Evolutionary conservation across 2,329 filamentous ascomycete species (phyloP).

Genomic region (Ceratocystiopsis sp.): DNA sequence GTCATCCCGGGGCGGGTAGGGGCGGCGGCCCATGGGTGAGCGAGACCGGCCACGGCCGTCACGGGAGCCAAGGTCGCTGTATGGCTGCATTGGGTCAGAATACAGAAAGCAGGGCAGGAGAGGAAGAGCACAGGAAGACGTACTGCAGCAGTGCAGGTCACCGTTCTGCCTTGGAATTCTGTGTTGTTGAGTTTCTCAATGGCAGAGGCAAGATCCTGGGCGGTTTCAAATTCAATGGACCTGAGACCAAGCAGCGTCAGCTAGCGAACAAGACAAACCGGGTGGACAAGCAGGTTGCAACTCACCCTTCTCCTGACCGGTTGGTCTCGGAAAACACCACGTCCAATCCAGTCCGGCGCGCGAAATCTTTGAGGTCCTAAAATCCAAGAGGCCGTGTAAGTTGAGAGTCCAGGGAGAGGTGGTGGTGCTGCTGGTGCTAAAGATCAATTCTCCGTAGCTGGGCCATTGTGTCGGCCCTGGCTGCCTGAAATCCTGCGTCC

Average conservation of each 20-base stretch:
- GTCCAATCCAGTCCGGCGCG: conserved; percentile 87
- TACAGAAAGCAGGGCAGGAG: conserved; percentile 6
- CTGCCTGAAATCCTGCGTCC: too few species aligned
- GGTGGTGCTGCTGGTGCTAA: too few species aligned
- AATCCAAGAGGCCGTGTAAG: conserved; percentile 8
- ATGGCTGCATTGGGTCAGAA: conserved; percentile 37
- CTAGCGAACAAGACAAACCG: too few species aligned
- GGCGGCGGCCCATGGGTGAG: conserved; percentile 50
- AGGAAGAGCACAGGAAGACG: conserved; percentile 16
- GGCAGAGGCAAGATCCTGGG: conserved; percentile 71
- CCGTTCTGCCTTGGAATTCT: conserved; percentile 81
- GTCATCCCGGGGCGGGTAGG: conserved; percentile 55
- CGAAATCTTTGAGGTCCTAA: conserved; percentile 99
- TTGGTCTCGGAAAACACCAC: conserved; percentile 96
- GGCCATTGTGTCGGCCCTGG: too few species aligned
- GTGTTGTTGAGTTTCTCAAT: conserved; percentile 87
- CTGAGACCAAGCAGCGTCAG: conserved; percentile 26
- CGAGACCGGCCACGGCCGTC: conserved; percentile 65
- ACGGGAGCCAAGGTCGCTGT: conserved; percentile 56
- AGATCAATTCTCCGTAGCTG: too few species aligned
- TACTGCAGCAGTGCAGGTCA: conserved; percentile 81
- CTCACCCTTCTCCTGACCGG: conserved; percentile 80
- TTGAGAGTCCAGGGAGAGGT: too few species aligned
- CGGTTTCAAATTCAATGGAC: conserved; percentile 95
- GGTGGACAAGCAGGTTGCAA: conserved; percentile 39